Base-by-base conservation (phyloP, 768 basidiomycete species). In the Tricholoma furcatifolium region DNA sequence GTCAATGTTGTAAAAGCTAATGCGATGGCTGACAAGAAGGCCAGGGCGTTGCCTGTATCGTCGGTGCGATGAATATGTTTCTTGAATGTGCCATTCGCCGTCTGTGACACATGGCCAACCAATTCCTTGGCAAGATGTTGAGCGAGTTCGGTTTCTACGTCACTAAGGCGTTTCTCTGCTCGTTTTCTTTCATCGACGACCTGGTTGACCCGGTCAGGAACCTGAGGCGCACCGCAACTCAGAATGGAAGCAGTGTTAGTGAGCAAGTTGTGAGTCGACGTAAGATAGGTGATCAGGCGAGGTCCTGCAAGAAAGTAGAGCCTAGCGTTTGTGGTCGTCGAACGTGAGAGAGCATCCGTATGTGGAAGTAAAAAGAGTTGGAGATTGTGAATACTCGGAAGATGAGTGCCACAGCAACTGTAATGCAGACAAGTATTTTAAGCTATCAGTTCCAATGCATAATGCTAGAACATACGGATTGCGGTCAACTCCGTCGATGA, bases 261-360 rank as follows among this genome's bases (percentile, higher is more conserved):
- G 31, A 93, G 74, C 4, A 78, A 64, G 10, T 69, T 65, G 59
- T 91, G 87, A 0, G 82, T 74, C 2, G 79, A 73, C 2, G 79
- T 72, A 48, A 93, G 72, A 62, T 89, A 77, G 2, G 73, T 62
- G 40, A 88, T 79, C 6, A 92, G 77, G 20, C 93, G 84, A 14
- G 88, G 85, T 4, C 93, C 93, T n/a, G 84, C 72, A 45, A 88
- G 76, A 72, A 97, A 94, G 70, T 84, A 90, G 4, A 95, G 77
- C 21, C 91, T 84, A 20, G 82, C 83, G 51, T 85, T 84, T 0
- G 82, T 79, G 2, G 82, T 77, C 14, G 74, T 73, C 7, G 85
- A 78, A 9, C 86, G 79, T 35, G 86, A 74, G 23, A 88, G 72
- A 1, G 82, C 69, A 51, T 88, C 87, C 8, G 83, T 87, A 63